Evolutionary conservation across 768 basidiomycete species (phyloP), one percentile per base, ranked within the genome.

Genomic region (Tulasnella sp.): DNA sequence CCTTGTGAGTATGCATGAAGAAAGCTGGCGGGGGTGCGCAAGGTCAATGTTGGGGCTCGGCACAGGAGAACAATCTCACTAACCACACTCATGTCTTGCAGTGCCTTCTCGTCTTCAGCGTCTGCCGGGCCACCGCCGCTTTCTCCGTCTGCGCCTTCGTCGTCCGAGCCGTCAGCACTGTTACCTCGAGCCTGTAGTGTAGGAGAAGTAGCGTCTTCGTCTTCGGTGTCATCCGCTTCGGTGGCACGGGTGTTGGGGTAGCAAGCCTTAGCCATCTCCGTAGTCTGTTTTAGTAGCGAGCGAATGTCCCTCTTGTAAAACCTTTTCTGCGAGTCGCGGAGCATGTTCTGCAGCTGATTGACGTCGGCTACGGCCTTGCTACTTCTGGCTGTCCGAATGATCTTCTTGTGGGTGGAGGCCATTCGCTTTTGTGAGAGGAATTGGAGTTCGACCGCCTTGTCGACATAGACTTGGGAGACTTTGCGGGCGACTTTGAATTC

Each of bases 401-500:
- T 70, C 23, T 72, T 73, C 40, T 35, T 26, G 9, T 77, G 77
- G 20, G 67, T 48, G 40, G 39, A 26, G 2, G n/a, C 51, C 37
- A 44, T 67, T 15, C 77, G 18, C 29, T 70, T 42, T 73, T 77
- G 77, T 16, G 70, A 77, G 26, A 42, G 44, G 69, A 77, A 73
- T 46, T 77, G 77, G 20, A 77, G 67, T 42, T 77, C 29, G 42
- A 77, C 77, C 26, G 67, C 77, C 37, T 73, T 70, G 42, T 77
- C 77, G 16, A 77, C 46, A 70, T 70, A 77, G 15, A 40, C 44
- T 42, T 70, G 69, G 9, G 77, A 77, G 23, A 77, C 69, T 18
- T 29, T 46, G 40, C 77, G 69, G 23, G 77, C 77, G 29, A 26
- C 42, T n/a, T 18, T 77, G 77, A 77, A 77, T 18, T 37, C 18